Conservation (phyloP, 768 basidiomycete species). For the Trametes gibbosa region DNA sequence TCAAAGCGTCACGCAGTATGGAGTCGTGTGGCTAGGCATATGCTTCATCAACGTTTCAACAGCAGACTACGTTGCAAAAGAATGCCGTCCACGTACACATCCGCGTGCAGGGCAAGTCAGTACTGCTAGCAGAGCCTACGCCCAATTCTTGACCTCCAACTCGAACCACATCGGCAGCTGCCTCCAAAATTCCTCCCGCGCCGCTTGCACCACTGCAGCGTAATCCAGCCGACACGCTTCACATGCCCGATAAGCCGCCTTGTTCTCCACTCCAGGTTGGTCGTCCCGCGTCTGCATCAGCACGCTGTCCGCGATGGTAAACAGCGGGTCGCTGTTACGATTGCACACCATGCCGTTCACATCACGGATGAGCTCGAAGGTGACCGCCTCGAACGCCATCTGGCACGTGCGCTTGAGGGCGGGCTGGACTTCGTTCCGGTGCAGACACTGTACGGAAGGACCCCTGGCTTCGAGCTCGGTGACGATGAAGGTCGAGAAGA, state of each 20-base stretch:
- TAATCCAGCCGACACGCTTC: conserved; percentile 65
- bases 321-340: conserved; percentile 67
- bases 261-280: conserved; percentile 38
- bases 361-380: conserved; percentile 72
- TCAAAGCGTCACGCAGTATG: too few relatives aligned
- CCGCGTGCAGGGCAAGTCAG: too few relatives aligned
- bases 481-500: conserved; percentile 74
- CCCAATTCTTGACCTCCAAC: conserved; percentile 44
- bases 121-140: neutral
- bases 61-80: too few relatives aligned
- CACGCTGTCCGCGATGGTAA: conserved; percentile 65
- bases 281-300: conserved; percentile 62
- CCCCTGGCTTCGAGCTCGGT: conserved; percentile 68
- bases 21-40: too few relatives aligned
- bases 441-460: conserved; percentile 42
- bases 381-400: conserved; percentile 69
- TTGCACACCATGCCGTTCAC: conserved; percentile 66
- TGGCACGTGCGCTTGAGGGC: conserved; percentile 55
- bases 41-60: too few relatives aligned
- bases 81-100: too few relatives aligned
- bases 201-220: conserved; percentile 53
- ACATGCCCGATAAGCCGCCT: conserved; percentile 53
- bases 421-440: conserved; percentile 46
- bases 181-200: conserved; percentile 64
- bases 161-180: conserved; percentile 66